These are phyloP conservation scores for Metschnikowia colocasiae DNA, from an alignment of 805 yeast species.

Conservation along the genomic window DNA sequence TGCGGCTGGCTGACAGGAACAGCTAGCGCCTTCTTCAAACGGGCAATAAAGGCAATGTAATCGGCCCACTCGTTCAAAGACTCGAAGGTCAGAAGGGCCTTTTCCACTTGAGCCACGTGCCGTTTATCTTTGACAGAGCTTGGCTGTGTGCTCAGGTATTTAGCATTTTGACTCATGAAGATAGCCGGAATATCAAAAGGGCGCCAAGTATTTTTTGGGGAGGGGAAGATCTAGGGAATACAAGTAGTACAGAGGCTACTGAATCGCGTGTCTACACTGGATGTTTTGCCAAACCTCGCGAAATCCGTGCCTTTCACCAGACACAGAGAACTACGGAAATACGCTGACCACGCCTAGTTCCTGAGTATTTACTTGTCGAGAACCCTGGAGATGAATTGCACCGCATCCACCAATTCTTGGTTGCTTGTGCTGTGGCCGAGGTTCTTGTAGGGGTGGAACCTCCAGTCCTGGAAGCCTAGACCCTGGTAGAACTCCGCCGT, in stretches of 20 bases:
- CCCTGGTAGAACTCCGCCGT: constrained; percentile 45
- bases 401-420: constrained; percentile 59
- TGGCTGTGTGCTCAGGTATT: neutral
- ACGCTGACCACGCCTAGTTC: neutral
- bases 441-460: constrained; percentile 55
- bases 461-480: constrained; percentile 40
- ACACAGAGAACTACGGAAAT: neutral
- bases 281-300: neutral
- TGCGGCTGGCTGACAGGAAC: constrained; percentile 26
- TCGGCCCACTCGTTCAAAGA: constrained; percentile 97
- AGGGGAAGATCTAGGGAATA: neutral
- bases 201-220: neutral
- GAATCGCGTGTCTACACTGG: neutral
- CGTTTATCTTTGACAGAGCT: constrained; percentile 58
- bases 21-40: constrained; percentile 66
- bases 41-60: constrained; percentile 82
- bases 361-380: constrained; percentile 9
- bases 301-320: constrained; percentile 5
- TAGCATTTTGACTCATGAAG: neutral
- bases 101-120: constrained; percentile 62
- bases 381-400: constrained; percentile 29
- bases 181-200: neutral
- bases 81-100: constrained; percentile 72
- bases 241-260: neutral
- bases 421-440: constrained; percentile 66